Evolutionary conservation across 306 rosid species (phyloP), one percentile per base, ranked within the genome.

Genomic region (Geum urbanum): DNA sequence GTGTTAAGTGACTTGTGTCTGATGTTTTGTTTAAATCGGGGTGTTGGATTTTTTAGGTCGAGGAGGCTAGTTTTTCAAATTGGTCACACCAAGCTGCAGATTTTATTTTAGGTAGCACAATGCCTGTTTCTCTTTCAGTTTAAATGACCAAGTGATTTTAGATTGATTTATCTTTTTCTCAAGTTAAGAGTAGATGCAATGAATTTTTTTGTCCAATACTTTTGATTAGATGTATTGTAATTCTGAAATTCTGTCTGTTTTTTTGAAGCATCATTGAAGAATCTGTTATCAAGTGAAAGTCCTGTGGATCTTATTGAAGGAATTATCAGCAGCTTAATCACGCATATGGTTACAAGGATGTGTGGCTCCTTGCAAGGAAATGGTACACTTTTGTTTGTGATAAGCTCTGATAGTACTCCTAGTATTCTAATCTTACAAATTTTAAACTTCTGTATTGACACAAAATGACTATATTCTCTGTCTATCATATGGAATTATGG

Each of bases 51-150:
- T 76, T 79, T 74, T 82, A 92, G 98, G 83, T 79, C 78, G 84
- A 84, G 76, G 82, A 73, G 69, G 79, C 82, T 50, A 88, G 82
- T 79, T 86, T 90, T 76, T 76, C 79, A 20, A 92, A 86, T 80
- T 81, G 90, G 81, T 88, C 86, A 18, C 97, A 88, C 77, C 96
- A 88, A 85, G 96, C 98, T 6, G 90, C 82, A 51, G 97, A 92
- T n/a, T 90, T 86, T 77, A 88, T 92, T 69, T 82, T 85, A 78
- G 94, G 98, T 92, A 83, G 6, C 57, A 54, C 19, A n/a, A 6
- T 44, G 19, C 7, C 12, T 45, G 5, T 64, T 67, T 48, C 61
- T 19, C 27, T 35, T 44, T 14, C 46, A 27, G 70, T 47, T 44
- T n/a, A 58, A 58, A 20, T 55, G 12, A 53, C 37, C 37, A 57